Conservation (phyloP, 345 rosid species). For the Euphorbia pulcherrima region DNA sequence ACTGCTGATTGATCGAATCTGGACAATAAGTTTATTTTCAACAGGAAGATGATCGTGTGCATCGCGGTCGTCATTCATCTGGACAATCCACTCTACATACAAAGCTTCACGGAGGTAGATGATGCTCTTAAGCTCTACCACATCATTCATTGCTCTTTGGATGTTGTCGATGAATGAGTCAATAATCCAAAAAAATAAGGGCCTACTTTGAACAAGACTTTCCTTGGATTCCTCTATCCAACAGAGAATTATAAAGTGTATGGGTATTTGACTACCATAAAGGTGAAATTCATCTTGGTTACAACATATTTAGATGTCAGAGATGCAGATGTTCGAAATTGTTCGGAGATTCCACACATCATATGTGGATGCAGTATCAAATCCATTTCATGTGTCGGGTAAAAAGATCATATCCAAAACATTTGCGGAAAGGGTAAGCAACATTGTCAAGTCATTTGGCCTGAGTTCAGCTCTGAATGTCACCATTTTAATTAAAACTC, state of each 20-base stretch:
- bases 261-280: conserved; percentile 90
- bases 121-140: conserved; percentile 95
- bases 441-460: conserved; percentile 76
- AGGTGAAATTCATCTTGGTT: conserved; percentile 87
- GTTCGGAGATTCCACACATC: conserved; percentile 87
- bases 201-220: conserved; percentile 74
- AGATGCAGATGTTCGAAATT: conserved; percentile 85
- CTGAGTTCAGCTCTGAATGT: conserved; percentile 48
- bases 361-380: conserved; percentile 91
- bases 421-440: conserved; percentile 76
- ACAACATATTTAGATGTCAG: conserved; percentile 81
- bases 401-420: conserved; percentile 87
- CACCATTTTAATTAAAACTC: conserved; percentile 12
- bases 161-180: conserved; percentile 92
- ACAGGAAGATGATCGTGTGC: conserved; percentile 91
- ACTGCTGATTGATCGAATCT: no score
- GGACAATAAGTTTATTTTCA: no score
- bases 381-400: conserved; percentile 90
- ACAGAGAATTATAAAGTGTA: conserved; percentile 95
- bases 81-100: conserved; percentile 95
- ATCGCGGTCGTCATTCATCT: conserved; percentile 91
- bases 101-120: conserved; percentile 92
- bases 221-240: conserved; percentile 88
- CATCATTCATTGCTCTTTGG: conserved; percentile 93
- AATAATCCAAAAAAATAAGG: conserved; percentile 93